Base-by-base conservation (phyloP, 1,284 basidiomycete species). In the Ustilago loliicola region DNA sequence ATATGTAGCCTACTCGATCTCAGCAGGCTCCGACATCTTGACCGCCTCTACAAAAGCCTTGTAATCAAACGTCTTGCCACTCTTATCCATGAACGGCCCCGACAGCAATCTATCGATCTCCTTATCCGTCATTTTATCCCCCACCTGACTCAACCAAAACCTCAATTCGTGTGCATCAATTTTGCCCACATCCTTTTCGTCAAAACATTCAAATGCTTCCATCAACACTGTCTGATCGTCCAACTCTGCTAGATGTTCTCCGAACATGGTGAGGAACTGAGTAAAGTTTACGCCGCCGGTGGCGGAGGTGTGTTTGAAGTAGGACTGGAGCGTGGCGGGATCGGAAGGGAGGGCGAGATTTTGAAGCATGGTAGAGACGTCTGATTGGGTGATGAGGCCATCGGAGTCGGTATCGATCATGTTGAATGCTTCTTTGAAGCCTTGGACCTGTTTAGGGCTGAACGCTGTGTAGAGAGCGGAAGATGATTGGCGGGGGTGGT, bases 381-480 rank as follows among this genome's bases (percentile, higher is more conserved):
- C 86, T 25, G 45, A 25, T 45, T 80, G 70, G 11, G 79, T 79
- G 71, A 88, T 85, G 51, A 83, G 58, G 5, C 87, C 87, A 66
- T 88, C 87, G 9, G 72, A 68, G 63, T 87, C 83, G 36, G 85
- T 79, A 62, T 88, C 87, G 61, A 87, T 81, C 69, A 87, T 80
- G 57, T 76, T 81, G 75, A 88, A 88, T 1, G 87, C 87, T 55
- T 87, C 87, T 54, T 87, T 85, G 80, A 88, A 87, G 27, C 84
- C 83, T 63, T 86, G 83, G 59, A 88, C 86, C 72, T 87, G 87
- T 56, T 83, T 83, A 3, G 80, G 63, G 15, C 78, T 79, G 58
- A 83, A 85, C 40, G 82, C 81, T 36, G 73, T 81, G 73, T 83
- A 84, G 27, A 82, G 77, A 1, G 72, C 78, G 10, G 81, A 83